Base-by-base conservation (phyloP, 2,329 filamentous ascomycete genomes). In the Lecanicillium sp. region DNA sequence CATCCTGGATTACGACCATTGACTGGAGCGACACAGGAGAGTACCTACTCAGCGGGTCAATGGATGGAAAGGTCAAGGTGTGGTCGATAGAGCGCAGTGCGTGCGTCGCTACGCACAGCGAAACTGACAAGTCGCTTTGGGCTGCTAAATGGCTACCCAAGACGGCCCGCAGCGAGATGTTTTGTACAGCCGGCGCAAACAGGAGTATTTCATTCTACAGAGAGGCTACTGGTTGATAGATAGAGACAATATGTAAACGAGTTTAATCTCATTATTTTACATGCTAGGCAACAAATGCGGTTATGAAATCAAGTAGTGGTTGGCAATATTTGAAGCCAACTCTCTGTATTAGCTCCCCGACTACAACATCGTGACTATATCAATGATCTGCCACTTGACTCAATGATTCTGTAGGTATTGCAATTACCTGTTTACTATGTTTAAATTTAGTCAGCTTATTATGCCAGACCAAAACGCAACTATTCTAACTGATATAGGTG, bases 1-100 rank as follows among this genome's bases (percentile, higher is more conserved):
- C 77, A 1, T 83, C 85, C 5, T 98, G 90, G 92, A 80, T 98
- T 48, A 84, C 90, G 44, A 83, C 83, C 22, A 68, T 96, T 31
- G 87, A 95, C 57, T 98, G 90, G 87, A 96, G 83, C 58, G 78
- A 85, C 53, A 94, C 85, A 4, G 92, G 92, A 34, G 90, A 96
- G 62, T 95, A 85, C 58, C 67, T 98, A 11, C 70, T 96, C 3
- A 94, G 84, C 53, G 86, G 87, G 34, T 80, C 84, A 2, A 87
- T 94, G 58, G 89, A 96, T 55, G 90, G 92, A 28, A 95, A 94
- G 60, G 86, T 85, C 44, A 95, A 95, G 62, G 85, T 96, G 20
- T 98, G 92, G 92, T 90, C 86, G 20, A 76, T 95, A 43, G 88
- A 95, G 51, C 76, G 80, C 25, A 75, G 79, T 41, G 71, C 73